Evolutionary conservation across 345 rosid genomes (phyloP).

Genomic region (Hibiscus mutabilis): DNA sequence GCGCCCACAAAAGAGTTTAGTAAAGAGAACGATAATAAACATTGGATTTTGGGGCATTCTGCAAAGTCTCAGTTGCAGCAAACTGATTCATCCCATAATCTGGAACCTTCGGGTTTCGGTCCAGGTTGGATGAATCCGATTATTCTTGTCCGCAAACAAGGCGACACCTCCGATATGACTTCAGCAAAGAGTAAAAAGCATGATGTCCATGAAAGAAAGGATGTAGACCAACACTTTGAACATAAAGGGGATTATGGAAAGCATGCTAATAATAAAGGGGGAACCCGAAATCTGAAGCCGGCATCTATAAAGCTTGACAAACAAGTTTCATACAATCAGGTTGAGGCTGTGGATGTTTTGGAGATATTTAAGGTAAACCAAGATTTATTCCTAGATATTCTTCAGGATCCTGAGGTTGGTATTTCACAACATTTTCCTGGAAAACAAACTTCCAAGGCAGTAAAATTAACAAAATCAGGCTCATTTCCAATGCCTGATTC

Average conservation of each 20-base stretch:
- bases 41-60: constrained; percentile 15
- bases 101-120: constrained; percentile 21
- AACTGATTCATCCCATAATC: constrained; percentile 16
- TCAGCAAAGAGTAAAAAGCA: neutral
- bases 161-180: constrained; percentile 10
- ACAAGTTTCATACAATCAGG: constrained; percentile 26
- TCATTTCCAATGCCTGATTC: constrained; percentile 62
- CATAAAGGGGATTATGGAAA: neutral
- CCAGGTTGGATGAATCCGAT: constrained; percentile 38
- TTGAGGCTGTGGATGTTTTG: constrained; percentile 50
- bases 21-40: constrained; percentile 9
- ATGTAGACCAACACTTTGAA: neutral
- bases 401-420: constrained; percentile 35
- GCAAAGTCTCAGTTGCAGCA: constrained; percentile 19
- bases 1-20: neutral
- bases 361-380: constrained; percentile 52
- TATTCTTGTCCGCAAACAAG: constrained; percentile 32
- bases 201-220: neutral
- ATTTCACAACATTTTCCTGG: constrained; percentile 24
- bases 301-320: constrained; percentile 13
- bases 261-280: neutral
- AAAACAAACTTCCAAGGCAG: constrained; percentile 23
- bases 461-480: constrained; percentile 55
- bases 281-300: constrained; percentile 9
- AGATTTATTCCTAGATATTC: constrained; percentile 43